Evolutionary conservation across 1,284 basidiomycete species (phyloP).

Genomic region (Ganoderma meredithae): DNA sequence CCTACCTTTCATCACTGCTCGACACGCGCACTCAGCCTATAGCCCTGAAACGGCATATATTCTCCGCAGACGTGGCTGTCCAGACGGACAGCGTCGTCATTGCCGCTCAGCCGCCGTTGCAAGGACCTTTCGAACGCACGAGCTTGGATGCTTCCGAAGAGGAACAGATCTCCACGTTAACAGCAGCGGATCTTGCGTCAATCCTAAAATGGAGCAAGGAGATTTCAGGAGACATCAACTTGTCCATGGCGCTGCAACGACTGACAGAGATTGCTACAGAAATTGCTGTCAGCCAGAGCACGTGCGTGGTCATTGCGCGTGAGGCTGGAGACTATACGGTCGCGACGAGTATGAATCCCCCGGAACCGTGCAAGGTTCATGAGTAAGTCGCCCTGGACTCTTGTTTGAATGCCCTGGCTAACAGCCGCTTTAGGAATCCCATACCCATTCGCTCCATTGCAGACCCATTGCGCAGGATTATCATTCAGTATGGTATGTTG

Average conservation of each 20-base stretch:
- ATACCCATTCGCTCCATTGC: slow-evolving; percentile 62
- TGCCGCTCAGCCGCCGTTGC: slow-evolving; percentile 42
- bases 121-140: slow-evolving; percentile 43
- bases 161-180: slow-evolving; percentile 56
- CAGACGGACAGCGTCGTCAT: slow-evolving; percentile 64
- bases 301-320: slow-evolving; percentile 70
- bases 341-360: slow-evolving; percentile 67
- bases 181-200: slow-evolving; percentile 64
- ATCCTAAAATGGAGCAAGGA: slow-evolving; percentile 77
- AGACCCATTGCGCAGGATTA: slow-evolving; percentile 69
- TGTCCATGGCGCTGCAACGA: slow-evolving; percentile 65
- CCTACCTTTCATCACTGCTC: slow-evolving; percentile 55
- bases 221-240: slow-evolving; percentile 74
- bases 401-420: not conserved
- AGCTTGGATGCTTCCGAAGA: slow-evolving; percentile 53
- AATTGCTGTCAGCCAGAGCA: slow-evolving; percentile 69
- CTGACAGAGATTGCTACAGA: slow-evolving; percentile 76
- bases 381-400: slow-evolving; percentile 51
- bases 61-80: slow-evolving; percentile 65
- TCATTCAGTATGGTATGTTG: slow-evolving; percentile 64
- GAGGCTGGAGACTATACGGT: slow-evolving; percentile 75
- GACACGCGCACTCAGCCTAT: slow-evolving; percentile 51
- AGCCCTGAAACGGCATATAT: slow-evolving; percentile 59
- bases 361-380: slow-evolving; percentile 69
- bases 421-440: slow-evolving; percentile 54